Evolutionary conservation across 2,329 filamentous ascomycete species (phyloP).

Genomic region (Coniella vitis): DNA sequence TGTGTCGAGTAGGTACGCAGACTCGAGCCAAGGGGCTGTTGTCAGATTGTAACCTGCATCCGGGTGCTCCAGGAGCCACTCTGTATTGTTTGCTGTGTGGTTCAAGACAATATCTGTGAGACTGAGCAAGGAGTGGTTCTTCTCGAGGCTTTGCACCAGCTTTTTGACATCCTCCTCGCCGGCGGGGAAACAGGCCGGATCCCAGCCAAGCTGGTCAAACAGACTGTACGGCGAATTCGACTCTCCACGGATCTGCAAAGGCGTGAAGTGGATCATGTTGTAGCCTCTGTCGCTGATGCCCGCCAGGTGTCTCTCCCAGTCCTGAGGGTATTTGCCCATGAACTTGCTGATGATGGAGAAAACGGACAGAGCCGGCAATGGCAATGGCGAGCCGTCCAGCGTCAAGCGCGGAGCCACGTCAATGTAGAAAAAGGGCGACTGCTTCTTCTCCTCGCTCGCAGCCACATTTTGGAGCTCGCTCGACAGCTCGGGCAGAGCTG

Average conservation of each 20-base stretch:
- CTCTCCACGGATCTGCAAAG: conserved; percentile 76
- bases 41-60: conserved; percentile 92
- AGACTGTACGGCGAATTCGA: conserved; percentile 98
- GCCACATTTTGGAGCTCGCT: conserved; percentile 42
- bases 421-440: conserved; percentile 80
- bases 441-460: conserved; percentile 48
- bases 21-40: conserved; percentile 73
- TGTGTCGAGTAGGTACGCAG: conserved; percentile 56
- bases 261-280: conserved; percentile 99
- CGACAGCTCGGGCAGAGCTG: conserved; percentile 73
- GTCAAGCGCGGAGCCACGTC: conserved; percentile 80
- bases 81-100: conserved; percentile 91
- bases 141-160: conserved; percentile 75
- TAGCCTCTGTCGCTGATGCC: conserved; percentile 89
- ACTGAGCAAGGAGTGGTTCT: conserved; percentile 75
- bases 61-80: conserved; percentile 89
- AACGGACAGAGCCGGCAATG: conserved; percentile 79
- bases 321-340: conserved; percentile 84
- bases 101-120: conserved; percentile 97
- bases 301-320: conserved; percentile 83
- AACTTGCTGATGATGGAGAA: conserved; percentile 97
- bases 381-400: conserved; percentile 67
- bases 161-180: conserved; percentile 76
- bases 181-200: conserved; percentile 71
- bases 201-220: conserved; percentile 85